Base-by-base conservation (phyloP, 306 rosid species). In the Gastrolobium villosum region DNA sequence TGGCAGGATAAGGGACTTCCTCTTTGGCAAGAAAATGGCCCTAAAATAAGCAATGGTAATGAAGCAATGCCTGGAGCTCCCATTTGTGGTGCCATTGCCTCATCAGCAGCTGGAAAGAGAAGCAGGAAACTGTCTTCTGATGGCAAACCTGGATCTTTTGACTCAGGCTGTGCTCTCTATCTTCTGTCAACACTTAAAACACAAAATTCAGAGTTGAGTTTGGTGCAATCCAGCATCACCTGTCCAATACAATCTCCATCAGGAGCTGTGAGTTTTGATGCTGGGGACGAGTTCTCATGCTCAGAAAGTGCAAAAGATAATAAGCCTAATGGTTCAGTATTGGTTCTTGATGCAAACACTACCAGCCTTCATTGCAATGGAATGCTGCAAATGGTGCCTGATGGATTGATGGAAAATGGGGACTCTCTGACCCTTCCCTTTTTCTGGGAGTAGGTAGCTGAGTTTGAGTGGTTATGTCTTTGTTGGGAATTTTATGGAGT, bases 91-190 rank as follows among this genome's bases (percentile, higher is more conserved):
- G 44, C 79, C 60, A 37, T 36, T 71, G 68, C 76, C 74, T 72
- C 92, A n/a, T 68, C 87, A 37, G 70, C 49, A 1, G 70, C 84
- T 49, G 85, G 79, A 82, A 79, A 78, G 83, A 82, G 79, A 75
- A 66, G 75, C 72, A 76, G 53, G 56, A 74, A 76, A 67, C 55
- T 72, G 31, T 75, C 90, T 81, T 78, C 86, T 39, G 90, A 89
- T 55, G 65, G 87, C 70, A 74, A 72, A 40, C 81, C 92, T 15
- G 86, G 71, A 46, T 80, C 85, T 9, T 80, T 83, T 10, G 92
- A 89, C 63, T 79, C 97, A 1, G 88, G 93, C 79, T 86, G 96
- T 90, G 97, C 98, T 90, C 98, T 94, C 98, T 94, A 90, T 94
- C 98, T 94, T 91, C 98, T 94, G 98, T 94, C 98, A 94, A 86